These are phyloP conservation scores for Lipomyces oligophaga DNA, from an alignment of 805 yeast species.

Conservation along the genomic window DNA sequence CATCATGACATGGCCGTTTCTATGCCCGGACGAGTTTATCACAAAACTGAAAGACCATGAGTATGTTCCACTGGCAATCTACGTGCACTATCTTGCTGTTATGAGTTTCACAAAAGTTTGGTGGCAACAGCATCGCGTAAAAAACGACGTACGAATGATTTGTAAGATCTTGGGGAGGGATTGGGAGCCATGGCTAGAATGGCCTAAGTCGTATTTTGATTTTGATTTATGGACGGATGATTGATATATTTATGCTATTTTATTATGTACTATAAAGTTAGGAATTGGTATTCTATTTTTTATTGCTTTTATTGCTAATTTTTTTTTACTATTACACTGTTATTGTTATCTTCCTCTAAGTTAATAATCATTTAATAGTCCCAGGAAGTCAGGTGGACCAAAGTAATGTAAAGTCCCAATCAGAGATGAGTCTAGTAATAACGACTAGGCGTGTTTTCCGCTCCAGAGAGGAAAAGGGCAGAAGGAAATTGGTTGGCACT, in stretches of 20 bases:
- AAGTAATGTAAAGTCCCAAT: no score
- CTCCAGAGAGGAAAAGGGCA: no score
- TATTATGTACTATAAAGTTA: no score
- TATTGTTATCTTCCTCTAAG: background rate
- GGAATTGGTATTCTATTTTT: no score
- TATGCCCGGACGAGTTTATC: slow-evolving; percentile 27
- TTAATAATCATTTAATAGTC: no score
- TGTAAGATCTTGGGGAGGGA: slow-evolving; percentile 22
- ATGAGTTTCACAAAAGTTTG: slow-evolving; percentile 26
- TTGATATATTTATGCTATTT: no score
- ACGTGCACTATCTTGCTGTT: slow-evolving; percentile 28
- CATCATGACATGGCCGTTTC: slow-evolving; percentile 29
- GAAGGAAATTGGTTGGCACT: no score
- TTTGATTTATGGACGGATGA: slow-evolving; percentile 26
- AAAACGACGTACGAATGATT: slow-evolving; percentile 25
- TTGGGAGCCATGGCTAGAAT: slow-evolving; percentile 28
- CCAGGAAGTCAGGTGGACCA: no score
- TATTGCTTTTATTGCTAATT: no score
- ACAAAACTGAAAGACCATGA: slow-evolving; percentile 22
- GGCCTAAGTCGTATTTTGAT: slow-evolving; percentile 26
- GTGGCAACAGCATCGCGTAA: slow-evolving; percentile 28
- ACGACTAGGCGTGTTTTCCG: no score
- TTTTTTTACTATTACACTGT: no score
- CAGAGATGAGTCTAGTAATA: no score
- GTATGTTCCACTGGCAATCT: slow-evolving; percentile 23